A percentile compares a stretch with the other conserved stretches of the same genome.
Evolutionary conservation across 352 stramenopile genomes (phyloP).

Genomic region (Globisporangium nagaii): DNA sequence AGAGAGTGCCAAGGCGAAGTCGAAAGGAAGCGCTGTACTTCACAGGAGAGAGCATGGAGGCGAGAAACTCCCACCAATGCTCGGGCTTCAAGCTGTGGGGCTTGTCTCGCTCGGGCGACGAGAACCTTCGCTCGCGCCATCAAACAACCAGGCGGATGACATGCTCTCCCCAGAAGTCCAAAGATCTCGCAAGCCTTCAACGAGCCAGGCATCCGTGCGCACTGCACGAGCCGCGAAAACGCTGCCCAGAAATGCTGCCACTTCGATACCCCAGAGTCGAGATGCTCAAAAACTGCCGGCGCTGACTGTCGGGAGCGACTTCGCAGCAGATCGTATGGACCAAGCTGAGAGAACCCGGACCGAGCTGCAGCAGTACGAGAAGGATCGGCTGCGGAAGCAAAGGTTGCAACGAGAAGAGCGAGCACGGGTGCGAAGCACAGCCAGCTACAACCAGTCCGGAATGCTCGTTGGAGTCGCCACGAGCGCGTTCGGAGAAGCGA

Average conservation of each 20-base stretch:
- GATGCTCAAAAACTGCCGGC: not conserved
- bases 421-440: conserved; percentile 19
- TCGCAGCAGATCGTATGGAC: conserved; percentile 22
- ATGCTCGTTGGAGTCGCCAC: not conserved
- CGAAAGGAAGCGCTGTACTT: not conserved
- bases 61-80: conserved; percentile 3
- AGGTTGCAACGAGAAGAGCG: conserved; percentile 32
- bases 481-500: not conserved
- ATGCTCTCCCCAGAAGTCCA: not conserved
- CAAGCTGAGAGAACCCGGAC: conserved; percentile 34
- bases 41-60: not conserved
- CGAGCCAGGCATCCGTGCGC: not conserved
- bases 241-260: not conserved
- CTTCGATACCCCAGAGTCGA: not conserved
- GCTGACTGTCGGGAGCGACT: conserved; percentile 10
- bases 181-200: not conserved
- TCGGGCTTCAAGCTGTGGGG: conserved; percentile 4
- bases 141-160: not conserved
- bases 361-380: conserved; percentile 34
- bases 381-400: conserved; percentile 41
- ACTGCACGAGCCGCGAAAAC: not conserved
- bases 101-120: not conserved
- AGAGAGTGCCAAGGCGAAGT: not conserved
- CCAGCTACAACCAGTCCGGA: conserved; percentile 6
- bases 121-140: not conserved